Conservation (phyloP, 192 early-diverging fungal species). For the Jimgerdemannia lactiflua region DNA sequence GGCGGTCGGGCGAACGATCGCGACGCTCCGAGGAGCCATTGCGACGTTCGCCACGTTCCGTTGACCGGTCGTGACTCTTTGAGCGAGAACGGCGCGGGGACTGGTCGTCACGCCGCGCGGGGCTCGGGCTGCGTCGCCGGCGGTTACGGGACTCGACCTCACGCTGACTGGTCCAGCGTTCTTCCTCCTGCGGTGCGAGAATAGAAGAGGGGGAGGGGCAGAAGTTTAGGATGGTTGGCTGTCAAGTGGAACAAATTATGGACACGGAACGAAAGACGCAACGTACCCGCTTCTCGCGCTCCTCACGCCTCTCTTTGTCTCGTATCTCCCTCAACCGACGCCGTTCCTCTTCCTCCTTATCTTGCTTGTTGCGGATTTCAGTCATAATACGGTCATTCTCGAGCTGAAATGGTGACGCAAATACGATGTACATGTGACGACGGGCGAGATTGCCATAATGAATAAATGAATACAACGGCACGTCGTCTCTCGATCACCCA, state of each 20-base stretch:
- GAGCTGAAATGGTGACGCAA: conserved; percentile 14
- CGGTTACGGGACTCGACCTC: background rate
- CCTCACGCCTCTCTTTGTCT: background rate
- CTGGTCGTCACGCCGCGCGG: background rate
- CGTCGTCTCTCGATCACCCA: background rate
- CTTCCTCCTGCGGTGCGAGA: background rate
- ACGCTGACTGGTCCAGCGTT: background rate
- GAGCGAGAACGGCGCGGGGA: background rate
- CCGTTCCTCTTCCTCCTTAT: conserved; percentile 32
- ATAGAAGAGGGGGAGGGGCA: background rate
- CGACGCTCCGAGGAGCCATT: background rate
- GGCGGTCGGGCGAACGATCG: background rate
- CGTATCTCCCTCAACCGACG: background rate
- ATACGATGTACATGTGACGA: background rate
- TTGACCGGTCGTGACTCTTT: background rate
- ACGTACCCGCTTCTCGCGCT: background rate
- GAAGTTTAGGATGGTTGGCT: too few relatives aligned
- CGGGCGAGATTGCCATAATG: background rate
- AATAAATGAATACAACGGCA: background rate
- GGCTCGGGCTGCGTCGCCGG: background rate
- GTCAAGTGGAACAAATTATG: too few relatives aligned
- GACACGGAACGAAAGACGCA: too few relatives aligned
- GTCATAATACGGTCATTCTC: conserved; percentile 30
- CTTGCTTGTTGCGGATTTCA: conserved; percentile 36
- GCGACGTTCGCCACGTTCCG: background rate